Percentiles rank a stretch among this genome's conserved stretches.
phyloP scores from a whole-genome alignment of 257 asterid genomes.

The Solanum clarkiae region DNA sequence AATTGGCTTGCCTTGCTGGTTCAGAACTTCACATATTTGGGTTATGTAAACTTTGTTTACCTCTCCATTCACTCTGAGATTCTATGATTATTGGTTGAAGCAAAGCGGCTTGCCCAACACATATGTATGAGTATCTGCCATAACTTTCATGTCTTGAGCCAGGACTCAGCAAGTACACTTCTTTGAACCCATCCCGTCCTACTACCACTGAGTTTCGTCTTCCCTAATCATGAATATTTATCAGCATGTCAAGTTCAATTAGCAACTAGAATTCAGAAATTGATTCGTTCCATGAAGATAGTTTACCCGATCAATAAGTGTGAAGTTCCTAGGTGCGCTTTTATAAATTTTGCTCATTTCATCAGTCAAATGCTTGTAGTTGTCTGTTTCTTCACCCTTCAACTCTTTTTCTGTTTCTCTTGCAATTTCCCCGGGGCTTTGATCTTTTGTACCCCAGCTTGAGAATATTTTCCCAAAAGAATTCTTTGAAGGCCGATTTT shows the following conservation, averaged over 20 bases:
- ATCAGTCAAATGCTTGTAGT: constrained; percentile 50
- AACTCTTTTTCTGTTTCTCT: constrained; percentile 2
- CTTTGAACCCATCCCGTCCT: constrained; percentile 52
- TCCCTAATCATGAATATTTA: constrained; percentile 31
- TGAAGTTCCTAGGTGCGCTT: constrained; percentile 45
- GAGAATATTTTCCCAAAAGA: constrained; percentile 25
- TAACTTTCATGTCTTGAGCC: constrained; percentile 63
- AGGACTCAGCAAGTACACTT: constrained; percentile 67
- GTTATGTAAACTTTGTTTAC: constrained; percentile 43
- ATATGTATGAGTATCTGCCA: constrained; percentile 44
- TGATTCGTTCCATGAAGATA: neutral
- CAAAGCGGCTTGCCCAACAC: constrained; percentile 60
- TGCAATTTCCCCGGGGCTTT: neutral
- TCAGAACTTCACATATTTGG: constrained; percentile 39
- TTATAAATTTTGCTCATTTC: constrained; percentile 58
- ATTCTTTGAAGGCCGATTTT: neutral
- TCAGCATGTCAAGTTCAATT: neutral
- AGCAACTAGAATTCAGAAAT: neutral
- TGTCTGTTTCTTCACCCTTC: constrained; percentile 64
- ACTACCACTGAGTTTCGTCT: constrained; percentile 57
- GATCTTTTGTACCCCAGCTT: constrained; percentile 8
- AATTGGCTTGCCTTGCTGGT: neutral
- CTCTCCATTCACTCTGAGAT: constrained; percentile 57
- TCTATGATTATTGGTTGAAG: constrained; percentile 46
- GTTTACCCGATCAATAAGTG: constrained; percentile 61